Percentiles rank a stretch among this genome's conserved stretches.
These are phyloP conservation scores for Boletus vinaceobasis DNA, from an alignment of 768 basidiomycete species.

Conservation along the genomic window DNA sequence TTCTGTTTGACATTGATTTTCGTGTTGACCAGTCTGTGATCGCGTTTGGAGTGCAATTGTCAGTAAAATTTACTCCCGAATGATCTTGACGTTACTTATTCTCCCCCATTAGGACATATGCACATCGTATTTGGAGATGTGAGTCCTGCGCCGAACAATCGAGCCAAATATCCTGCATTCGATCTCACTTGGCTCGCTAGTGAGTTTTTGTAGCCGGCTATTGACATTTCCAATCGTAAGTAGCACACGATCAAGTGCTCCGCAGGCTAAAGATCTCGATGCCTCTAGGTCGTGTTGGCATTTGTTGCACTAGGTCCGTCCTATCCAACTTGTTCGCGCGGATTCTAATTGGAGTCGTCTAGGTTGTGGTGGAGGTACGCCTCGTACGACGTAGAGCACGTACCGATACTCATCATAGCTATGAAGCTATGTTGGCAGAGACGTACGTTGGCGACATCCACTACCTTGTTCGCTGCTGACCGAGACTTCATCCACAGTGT, in stretches of 20 bases:
- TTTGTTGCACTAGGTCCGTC: slow-evolving; percentile 27
- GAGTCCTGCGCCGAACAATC: slow-evolving; percentile 7
- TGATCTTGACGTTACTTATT: slow-evolving; percentile 5
- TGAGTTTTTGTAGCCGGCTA: slow-evolving; percentile 30
- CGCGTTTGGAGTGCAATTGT: slow-evolving; percentile 37
- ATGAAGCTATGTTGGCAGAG: slow-evolving; percentile 30
- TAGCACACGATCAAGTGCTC: neutral
- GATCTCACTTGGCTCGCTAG: slow-evolving; percentile 14
- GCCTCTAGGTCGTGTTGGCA: slow-evolving; percentile 25
- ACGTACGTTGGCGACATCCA: slow-evolving; percentile 18
- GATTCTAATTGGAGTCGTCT: neutral
- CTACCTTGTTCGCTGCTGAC: neutral
- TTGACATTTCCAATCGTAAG: slow-evolving; percentile 34
- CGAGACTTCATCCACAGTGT: slow-evolving; percentile 10
- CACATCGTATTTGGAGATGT: slow-evolving; percentile 38
- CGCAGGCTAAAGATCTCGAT: neutral
- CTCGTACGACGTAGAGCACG: neutral
- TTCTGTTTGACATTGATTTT: neutral
- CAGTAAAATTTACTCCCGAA: neutral
- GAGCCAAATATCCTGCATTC: neutral
- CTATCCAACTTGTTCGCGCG: neutral
- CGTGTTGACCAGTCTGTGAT: slow-evolving; percentile 26
- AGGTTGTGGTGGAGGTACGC: slow-evolving; percentile 31
- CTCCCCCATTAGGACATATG: slow-evolving; percentile 29
- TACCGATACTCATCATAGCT: slow-evolving; percentile 1